Evolutionary conservation across 106 monocot species (phyloP).

Genomic region (Allium sativum): DNA sequence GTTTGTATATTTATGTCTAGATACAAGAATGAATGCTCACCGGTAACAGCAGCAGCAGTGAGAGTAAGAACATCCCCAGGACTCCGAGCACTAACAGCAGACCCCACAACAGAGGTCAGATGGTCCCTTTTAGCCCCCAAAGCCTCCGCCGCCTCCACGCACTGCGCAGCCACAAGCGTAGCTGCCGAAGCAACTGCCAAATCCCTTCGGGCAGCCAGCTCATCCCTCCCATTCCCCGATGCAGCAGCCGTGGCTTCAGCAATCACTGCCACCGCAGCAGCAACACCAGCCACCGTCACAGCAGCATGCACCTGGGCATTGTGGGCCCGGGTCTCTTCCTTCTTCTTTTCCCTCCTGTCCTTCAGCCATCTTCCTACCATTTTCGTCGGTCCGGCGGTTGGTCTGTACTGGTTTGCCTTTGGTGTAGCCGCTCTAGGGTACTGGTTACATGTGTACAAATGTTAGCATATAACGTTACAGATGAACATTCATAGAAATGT

Average conservation of each 20-base stretch:
- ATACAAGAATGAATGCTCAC: constrained; percentile 10
- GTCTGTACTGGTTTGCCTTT: not conserved
- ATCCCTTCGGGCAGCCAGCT: constrained; percentile 44
- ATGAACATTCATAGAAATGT: too few species aligned
- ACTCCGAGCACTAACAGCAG: constrained; percentile 63
- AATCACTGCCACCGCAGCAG: constrained; percentile 60
- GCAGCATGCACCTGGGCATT: constrained; percentile 90
- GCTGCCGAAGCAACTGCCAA: constrained; percentile 81
- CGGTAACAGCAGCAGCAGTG: constrained; percentile 81
- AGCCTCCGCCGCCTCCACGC: constrained; percentile 73
- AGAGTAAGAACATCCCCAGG: constrained; percentile 68
- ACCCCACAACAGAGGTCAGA: constrained; percentile 51
- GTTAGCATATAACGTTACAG: too few species aligned
- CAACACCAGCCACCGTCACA: constrained; percentile 80
- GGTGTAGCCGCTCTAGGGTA: constrained; percentile 5
- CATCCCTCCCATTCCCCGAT: constrained; percentile 31
- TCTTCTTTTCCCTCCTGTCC: constrained; percentile 75
- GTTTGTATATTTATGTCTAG: not conserved
- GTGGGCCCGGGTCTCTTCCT: constrained; percentile 81
- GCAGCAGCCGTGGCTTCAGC: constrained; percentile 35
- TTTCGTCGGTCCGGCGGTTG: constrained; percentile 10
- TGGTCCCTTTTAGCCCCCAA: constrained; percentile 77
- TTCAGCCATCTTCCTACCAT: constrained; percentile 91
- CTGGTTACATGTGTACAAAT: constrained; percentile 15
- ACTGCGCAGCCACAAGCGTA: constrained; percentile 75